Evolutionary conservation across 2,329 filamentous ascomycete genomes (phyloP).

Genomic region (Ophiostoma triangulosporum): DNA sequence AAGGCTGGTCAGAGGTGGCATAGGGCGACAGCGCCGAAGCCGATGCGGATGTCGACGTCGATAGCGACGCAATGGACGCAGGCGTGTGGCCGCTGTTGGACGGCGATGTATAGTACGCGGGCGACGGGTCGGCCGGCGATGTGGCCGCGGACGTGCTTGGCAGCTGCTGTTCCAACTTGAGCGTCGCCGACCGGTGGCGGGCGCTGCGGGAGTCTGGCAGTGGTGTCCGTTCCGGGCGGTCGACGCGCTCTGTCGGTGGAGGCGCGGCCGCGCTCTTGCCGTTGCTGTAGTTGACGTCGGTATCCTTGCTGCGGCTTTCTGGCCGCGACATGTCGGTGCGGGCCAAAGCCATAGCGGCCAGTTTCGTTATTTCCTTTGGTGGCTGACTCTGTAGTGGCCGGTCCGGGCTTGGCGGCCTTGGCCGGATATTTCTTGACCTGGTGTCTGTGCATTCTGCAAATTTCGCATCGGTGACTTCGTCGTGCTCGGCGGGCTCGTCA

Average conservation of each 20-base stretch:
- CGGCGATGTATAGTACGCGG: background rate
- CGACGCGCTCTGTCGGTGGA: background rate
- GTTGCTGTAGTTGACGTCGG: background rate
- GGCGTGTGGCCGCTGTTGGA: background rate
- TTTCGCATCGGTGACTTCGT: too few relatives aligned
- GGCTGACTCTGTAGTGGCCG: too few relatives aligned
- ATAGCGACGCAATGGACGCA: background rate
- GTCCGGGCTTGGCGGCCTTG: too few relatives aligned
- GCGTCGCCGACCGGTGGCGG: background rate
- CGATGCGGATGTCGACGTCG: background rate
- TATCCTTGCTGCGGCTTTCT: background rate
- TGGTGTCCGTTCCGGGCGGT: background rate
- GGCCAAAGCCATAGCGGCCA: background rate
- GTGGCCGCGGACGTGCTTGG: background rate
- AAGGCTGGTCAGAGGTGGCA: background rate
- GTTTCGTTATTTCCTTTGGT: background rate
- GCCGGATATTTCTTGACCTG: too few relatives aligned
- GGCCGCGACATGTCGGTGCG: background rate
- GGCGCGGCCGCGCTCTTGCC: background rate
- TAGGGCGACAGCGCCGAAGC: conserved; percentile 25
- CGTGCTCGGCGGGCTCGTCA: too few relatives aligned
- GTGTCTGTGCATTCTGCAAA: too few relatives aligned
- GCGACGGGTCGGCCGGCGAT: background rate
- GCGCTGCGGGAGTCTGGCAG: background rate
- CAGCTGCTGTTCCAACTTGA: background rate